Base-by-base conservation (phyloP, 1,284 basidiomycete genomes). In the Melampsora abietis-canadensis region DNA sequence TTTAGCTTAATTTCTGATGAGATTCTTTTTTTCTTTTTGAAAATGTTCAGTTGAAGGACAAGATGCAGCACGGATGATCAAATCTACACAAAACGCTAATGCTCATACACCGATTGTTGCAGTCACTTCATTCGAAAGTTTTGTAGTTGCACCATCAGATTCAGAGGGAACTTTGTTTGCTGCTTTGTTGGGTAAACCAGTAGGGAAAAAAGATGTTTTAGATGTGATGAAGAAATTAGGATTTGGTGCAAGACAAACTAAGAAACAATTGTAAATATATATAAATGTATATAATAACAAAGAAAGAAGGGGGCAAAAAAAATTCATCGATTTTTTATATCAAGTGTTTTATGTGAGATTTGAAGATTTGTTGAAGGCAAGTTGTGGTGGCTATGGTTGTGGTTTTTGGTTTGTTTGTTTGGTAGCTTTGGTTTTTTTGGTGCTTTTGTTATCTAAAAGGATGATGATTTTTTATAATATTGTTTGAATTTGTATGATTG, bases 81-180 rank as follows among this genome's bases (percentile, higher is more conserved):
- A 92, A 85, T 92, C 88, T 79, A 94, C 92, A n/a, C 91, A 91
- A 80, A 92, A 92, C 84, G 91, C 88, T 85, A 95, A 95, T 80
- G 88, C 89, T 61, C 87, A 85, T 77, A 92, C 90, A 75, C 95
- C 89, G n/a, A 93, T 98, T 76, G 89, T 97, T 69, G 92, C 94
- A 69, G 88, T 96, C 27, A 81, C 82, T 30, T 82, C 82, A 10
- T 82, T 80, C 44, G 76, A 73, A 48, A 57, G 27, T 24, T 44
- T 46, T 15, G 14, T 44, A 14, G 14, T 44, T 44, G 40, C 40
- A 12, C 40, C 40, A 44, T 44, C 40, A 14, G 40, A 44, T 44
- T 68, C 66, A 73, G 81, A 82, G 37, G 89, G 88, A 78, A 90
- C 88, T 34, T 83, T 95, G 60, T 97, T 96, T 82, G 87, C 91